A percentile compares a stretch with the other conserved stretches of the same genome.
These are phyloP conservation scores for Leccinellum rugosiceps DNA, from an alignment of 768 basidiomycete genomes.

Conservation along the genomic window DNA sequence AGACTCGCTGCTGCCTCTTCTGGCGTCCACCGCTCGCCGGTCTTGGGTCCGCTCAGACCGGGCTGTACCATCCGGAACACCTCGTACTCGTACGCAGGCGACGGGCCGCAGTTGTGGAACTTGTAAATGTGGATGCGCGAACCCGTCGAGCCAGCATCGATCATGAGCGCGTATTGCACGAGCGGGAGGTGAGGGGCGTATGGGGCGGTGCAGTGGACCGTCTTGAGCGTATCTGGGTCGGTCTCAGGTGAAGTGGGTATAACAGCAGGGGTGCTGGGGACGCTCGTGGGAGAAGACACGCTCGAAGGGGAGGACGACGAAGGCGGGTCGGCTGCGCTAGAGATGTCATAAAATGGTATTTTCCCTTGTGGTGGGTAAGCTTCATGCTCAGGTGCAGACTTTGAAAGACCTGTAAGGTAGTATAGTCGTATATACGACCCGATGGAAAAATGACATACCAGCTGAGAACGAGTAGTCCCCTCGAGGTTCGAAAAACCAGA, in stretches of 20 bases:
- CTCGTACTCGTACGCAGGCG: constrained; percentile 87
- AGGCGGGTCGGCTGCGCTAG: neutral
- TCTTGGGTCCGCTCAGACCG: constrained; percentile 60
- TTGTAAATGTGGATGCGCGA: constrained; percentile 99
- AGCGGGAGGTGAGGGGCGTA: constrained; percentile 48
- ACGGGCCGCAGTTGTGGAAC: constrained; percentile 83
- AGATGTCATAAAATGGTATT: constrained; percentile 9
- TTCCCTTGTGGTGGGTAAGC: constrained; percentile 20
- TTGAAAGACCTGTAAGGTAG: constrained; percentile 9
- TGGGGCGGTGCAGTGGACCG: constrained; percentile 66
- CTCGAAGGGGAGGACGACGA: neutral
- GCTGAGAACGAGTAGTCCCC: constrained; percentile 10
- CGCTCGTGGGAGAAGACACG: neutral
- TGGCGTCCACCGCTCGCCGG: constrained; percentile 36
- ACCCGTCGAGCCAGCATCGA: constrained; percentile 97
- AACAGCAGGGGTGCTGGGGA: neutral
- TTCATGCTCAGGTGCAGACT: constrained; percentile 18
- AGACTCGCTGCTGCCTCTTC: constrained; percentile 73
- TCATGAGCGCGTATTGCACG: constrained; percentile 93
- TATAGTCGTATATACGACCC: neutral
- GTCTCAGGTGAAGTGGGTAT: constrained; percentile 59
- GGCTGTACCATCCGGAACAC: constrained; percentile 82
- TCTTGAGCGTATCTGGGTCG: constrained; percentile 71
- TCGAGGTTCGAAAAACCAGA: constrained; percentile 66
- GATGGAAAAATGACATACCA: constrained; percentile 15